phyloP scores from a whole-genome alignment of 768 basidiomycete species.

The Porphyrellus cyaneotinctus region DNA sequence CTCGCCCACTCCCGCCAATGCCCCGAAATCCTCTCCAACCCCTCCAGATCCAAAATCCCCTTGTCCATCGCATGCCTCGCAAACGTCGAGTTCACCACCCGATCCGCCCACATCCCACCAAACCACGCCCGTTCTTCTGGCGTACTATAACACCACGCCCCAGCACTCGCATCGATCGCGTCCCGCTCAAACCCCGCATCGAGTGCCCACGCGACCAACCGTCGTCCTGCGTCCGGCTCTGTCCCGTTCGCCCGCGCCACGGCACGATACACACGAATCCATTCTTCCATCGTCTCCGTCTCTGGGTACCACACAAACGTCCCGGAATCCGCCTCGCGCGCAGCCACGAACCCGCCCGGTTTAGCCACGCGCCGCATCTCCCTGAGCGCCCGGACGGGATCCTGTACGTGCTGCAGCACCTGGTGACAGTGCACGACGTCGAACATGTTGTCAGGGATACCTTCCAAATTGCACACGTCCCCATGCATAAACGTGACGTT shows the following conservation, averaged over 20 bases:
- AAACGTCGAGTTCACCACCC: slow-evolving; percentile 33
- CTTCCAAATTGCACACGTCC: slow-evolving; percentile 36
- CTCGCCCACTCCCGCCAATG: slow-evolving; percentile 30
- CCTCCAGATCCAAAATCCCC: slow-evolving; percentile 22
- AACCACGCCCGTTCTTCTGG: slow-evolving; percentile 38
- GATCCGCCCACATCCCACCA: slow-evolving; percentile 37
- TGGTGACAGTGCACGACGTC: slow-evolving; percentile 50
- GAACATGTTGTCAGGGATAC: slow-evolving; percentile 37
- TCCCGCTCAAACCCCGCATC: slow-evolving; percentile 33
- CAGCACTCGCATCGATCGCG: slow-evolving; percentile 27
- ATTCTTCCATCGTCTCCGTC: slow-evolving; percentile 29
- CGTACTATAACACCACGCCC: slow-evolving; percentile 37
- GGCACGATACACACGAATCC: slow-evolving; percentile 9
- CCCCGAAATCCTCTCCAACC: slow-evolving; percentile 18
- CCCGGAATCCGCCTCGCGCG: slow-evolving; percentile 39
- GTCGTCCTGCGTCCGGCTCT: slow-evolving; percentile 39
- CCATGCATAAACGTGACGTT: slow-evolving; percentile 41
- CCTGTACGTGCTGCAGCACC: slow-evolving; percentile 44
- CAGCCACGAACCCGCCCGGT: slow-evolving; percentile 43
- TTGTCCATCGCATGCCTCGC: slow-evolving; percentile 28
- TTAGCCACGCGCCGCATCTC: slow-evolving; percentile 49
- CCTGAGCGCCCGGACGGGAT: slow-evolving; percentile 37
- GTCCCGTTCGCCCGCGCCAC: slow-evolving; percentile 32
- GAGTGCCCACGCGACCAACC: slow-evolving; percentile 36
- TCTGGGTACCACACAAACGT: slow-evolving; percentile 36